phyloP scores from a whole-genome alignment of 139 green algal genomes.

The Closterium sp. region DNA sequence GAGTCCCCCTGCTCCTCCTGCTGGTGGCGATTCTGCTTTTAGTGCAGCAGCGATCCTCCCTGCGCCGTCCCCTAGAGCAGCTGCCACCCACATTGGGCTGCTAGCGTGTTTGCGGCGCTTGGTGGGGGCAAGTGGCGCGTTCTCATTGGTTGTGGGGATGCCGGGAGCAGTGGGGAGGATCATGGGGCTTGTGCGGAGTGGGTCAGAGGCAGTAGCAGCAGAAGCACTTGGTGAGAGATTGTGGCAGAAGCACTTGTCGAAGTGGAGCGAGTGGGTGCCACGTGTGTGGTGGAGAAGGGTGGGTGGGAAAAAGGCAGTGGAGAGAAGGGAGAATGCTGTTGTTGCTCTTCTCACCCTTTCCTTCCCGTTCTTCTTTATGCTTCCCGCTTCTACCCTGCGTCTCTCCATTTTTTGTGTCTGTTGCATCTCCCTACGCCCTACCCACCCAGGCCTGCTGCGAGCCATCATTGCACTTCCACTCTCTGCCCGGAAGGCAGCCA shows the following conservation, averaged over 20 bases:
- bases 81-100: constrained; percentile 21
- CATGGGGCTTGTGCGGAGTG: constrained; percentile 17
- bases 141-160: constrained; percentile 33
- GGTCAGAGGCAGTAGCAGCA: constrained; percentile 30
- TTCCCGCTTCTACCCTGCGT: no score
- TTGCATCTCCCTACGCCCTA: not conserved
- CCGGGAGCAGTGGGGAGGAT: constrained; percentile 27
- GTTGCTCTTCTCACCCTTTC: no score
- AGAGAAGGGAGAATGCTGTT: no score
- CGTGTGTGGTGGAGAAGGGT: not conserved
- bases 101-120: constrained; percentile 45
- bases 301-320: no score
- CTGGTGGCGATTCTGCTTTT: not conserved
- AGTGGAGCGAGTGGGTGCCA: no score
- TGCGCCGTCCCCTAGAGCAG: constrained; percentile 17
- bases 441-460: not conserved
- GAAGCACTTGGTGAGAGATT: constrained; percentile 25
- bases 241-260: no score
- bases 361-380: no score
- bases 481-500: not conserved
- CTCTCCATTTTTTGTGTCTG: no score
- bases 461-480: not conserved
- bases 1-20: not conserved
- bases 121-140: not conserved
- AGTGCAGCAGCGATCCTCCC: constrained; percentile 10